Percentiles rank a stretch among this genome's conserved stretches.
Evolutionary conservation across 805 yeast species (phyloP).

Genomic region (Pichia membranifaciens): DNA sequence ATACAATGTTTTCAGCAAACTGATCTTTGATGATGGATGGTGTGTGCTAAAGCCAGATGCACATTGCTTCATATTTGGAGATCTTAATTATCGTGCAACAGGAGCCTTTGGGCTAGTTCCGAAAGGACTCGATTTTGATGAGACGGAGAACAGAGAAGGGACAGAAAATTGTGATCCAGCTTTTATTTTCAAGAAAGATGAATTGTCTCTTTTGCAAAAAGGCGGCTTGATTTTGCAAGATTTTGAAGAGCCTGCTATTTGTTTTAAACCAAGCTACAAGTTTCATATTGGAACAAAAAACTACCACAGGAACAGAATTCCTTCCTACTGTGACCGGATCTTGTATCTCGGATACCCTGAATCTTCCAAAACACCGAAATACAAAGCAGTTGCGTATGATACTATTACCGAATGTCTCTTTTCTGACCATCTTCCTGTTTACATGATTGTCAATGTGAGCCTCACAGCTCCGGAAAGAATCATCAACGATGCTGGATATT

Average conservation of each 20-base stretch:
- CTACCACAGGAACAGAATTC: constrained; percentile 55
- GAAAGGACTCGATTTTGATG: too few species aligned
- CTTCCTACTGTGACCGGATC: constrained; percentile 91
- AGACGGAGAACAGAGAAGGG: too few species aligned
- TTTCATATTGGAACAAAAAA: constrained; percentile 39
- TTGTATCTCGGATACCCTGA: constrained; percentile 45
- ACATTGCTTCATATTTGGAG: constrained; percentile 77
- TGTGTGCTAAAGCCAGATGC: constrained; percentile 44
- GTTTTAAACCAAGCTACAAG: constrained; percentile 80
- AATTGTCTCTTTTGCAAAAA: constrained; percentile 38
- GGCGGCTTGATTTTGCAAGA: constrained; percentile 49
- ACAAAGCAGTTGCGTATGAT: constrained; percentile 37
- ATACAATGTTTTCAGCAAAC: constrained; percentile 41
- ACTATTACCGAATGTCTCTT: constrained; percentile 41
- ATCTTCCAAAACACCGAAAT: constrained; percentile 6
- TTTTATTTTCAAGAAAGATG: constrained; percentile 34
- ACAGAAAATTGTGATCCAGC: constrained; percentile 4
- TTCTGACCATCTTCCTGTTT: constrained; percentile 84
- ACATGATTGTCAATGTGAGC: constrained; percentile 37
- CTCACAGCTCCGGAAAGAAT: constrained; percentile 20
- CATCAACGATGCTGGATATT: not conserved
- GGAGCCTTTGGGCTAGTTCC: constrained; percentile 15
- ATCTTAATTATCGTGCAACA: constrained; percentile 68
- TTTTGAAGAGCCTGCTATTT: constrained; percentile 58
- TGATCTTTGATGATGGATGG: constrained; percentile 54